Percentiles rank a stretch among this genome's conserved stretches.
Evolutionary conservation across 2,329 filamentous ascomycete species (phyloP).

Genomic region (Podosphaera fusca): DNA sequence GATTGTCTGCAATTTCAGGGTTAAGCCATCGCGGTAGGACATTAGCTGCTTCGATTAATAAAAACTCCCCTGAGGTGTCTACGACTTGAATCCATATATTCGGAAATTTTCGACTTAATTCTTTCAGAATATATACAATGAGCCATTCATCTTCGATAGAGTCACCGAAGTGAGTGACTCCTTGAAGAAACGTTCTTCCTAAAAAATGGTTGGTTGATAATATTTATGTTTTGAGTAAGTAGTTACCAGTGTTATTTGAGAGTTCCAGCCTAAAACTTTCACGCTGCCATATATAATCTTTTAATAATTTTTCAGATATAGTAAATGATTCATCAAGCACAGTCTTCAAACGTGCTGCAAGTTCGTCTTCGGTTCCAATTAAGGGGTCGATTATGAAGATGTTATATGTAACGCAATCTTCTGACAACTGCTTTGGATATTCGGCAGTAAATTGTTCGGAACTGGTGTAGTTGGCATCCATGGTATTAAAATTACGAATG

Average conservation of each 20-base stretch:
- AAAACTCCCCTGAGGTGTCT: conserved; percentile 84
- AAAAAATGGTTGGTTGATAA: not conserved
- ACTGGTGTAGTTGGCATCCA: conserved; percentile 21
- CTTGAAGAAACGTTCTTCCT: conserved; percentile 43
- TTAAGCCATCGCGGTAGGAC: conserved; percentile 75
- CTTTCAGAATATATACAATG: conserved; percentile 68
- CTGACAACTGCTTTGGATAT: conserved; percentile 43
- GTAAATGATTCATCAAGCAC: conserved; percentile 46
- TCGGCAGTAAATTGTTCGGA: conserved; percentile 36
- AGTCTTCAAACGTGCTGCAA: conserved; percentile 42
- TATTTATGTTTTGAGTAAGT: not conserved
- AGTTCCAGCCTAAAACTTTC: conserved; percentile 45
- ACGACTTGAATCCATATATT: conserved; percentile 62
- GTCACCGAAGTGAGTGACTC: conserved; percentile 72
- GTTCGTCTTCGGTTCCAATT: conserved; percentile 27
- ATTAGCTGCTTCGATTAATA: conserved; percentile 82
- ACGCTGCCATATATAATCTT: conserved; percentile 86
- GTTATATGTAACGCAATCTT: conserved; percentile 71
- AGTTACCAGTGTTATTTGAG: conserved; percentile 32
- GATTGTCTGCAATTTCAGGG: conserved; percentile 68
- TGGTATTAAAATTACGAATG: too few species aligned
- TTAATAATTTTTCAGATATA: conserved; percentile 40
- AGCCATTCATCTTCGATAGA: conserved; percentile 96
- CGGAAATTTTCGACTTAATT: conserved; percentile 50
- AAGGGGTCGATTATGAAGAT: conserved; percentile 45